Evolutionary conservation across 768 basidiomycete genomes (phyloP), one percentile per base, ranked within the genome.

Genomic region (Pluteus cervinus): DNA sequence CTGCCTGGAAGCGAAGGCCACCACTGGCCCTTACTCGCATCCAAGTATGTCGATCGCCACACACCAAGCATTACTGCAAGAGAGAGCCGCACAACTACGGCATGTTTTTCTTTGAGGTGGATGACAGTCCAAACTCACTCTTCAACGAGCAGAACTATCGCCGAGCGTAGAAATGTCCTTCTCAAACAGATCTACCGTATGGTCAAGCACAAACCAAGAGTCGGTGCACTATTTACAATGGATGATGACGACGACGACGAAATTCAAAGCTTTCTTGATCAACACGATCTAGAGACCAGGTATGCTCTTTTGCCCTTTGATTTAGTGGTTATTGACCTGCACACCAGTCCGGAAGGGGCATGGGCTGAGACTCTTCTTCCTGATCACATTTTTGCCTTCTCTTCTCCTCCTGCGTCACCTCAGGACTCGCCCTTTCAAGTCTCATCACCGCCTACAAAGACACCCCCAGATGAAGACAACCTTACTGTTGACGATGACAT

Each of bases 171-270:
- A 56, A 81, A 83, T 78, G 77, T 65, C 37, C 69, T 86, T 33
- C 69, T 88, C 54, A 68, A 69, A 29, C 74, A 86, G 55, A 78
- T 88, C 76, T 82, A 74, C 60, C 58, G 62, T 36, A 73, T 88
- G 66, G 69, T 85, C 33, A 69, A 66, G 40, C 66, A 66, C 39
- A 72, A 74, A 49, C 63, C 72, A 36, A 62, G 62, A 45, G 50
- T 70, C 29, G 71, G 71, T 16, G 42, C 61, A 23, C 44, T 69
- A 25, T 51, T 73, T 21, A 43, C 51, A 10, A 39, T 66, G 12
- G 55, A 65, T 16, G 65, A 68, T 24, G 56, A 65, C 33, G 66
- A 65, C 18, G 70, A 66, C 10, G 54, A 59, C n/a, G 66, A 60
- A 26, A 37, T 81, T 17, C 60, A 62, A 24, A 55, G 51, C 20